Conservation (phyloP, 2,329 filamentous ascomycete genomes). For the Colletotrichum sp. region DNA sequence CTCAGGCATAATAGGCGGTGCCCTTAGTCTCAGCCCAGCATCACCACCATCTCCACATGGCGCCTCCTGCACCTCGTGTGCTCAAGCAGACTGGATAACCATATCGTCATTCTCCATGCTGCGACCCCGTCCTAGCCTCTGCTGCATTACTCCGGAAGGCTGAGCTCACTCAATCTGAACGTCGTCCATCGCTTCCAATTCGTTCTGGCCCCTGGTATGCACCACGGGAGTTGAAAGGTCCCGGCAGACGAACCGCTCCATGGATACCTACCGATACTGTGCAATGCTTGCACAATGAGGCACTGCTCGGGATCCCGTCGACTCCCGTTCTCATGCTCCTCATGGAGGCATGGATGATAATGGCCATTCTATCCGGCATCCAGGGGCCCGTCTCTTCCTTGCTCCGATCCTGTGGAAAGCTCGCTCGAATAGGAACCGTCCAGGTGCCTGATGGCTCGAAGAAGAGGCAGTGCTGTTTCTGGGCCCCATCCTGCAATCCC, state of each 20-base stretch:
- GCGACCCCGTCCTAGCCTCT: neutral
- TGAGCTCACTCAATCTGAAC: conserved; percentile 6
- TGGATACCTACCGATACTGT: neutral
- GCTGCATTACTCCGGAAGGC: conserved; percentile 1
- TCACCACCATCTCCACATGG: conserved; percentile 12
- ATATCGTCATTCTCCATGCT: conserved; percentile 6
- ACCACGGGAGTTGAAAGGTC: neutral
- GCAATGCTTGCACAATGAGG: neutral
- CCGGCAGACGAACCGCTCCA: neutral
- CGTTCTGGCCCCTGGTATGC: neutral
- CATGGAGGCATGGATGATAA: neutral
- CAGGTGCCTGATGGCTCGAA: neutral
- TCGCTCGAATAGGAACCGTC: neutral
- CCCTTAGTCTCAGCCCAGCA: conserved; percentile 7
- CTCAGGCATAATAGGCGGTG: conserved; percentile 15
- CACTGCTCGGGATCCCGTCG: neutral
- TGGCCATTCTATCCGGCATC: neutral
- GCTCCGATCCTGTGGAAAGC: conserved; percentile 6
- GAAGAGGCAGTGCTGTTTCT: conserved; percentile 14
- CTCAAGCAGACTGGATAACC: neutral
- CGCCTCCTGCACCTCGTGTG: neutral
- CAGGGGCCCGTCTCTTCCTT: conserved; percentile 4
- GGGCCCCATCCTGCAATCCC: conserved; percentile 6
- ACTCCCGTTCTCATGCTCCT: neutral
- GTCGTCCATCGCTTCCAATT: conserved; percentile 1